These are phyloP conservation scores for Backusella parvicylindrica DNA, from an alignment of 192 early-diverging fungal species.

Conservation along the genomic window DNA sequence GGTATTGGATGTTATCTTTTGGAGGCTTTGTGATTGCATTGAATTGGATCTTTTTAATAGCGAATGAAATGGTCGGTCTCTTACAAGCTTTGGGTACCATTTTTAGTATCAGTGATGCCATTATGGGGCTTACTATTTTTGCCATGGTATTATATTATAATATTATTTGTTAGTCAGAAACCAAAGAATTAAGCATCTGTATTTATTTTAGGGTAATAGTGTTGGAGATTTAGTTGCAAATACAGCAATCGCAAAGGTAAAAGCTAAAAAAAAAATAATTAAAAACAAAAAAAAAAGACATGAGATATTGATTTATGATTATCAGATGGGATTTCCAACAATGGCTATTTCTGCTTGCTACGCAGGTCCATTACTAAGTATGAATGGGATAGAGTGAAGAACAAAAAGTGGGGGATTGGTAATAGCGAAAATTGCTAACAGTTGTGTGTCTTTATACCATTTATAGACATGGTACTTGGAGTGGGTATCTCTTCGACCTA, in stretches of 20 bases:
- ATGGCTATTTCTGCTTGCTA: constrained; percentile 96
- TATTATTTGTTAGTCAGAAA: not conserved
- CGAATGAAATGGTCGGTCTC: constrained; percentile 83
- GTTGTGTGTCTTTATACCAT: not conserved
- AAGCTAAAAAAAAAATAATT: not conserved
- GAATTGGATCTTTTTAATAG: constrained; percentile 82
- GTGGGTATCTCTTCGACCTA: constrained; percentile 71
- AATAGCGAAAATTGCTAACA: too few species aligned
- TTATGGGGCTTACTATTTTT: constrained; percentile 81
- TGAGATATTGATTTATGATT: not conserved
- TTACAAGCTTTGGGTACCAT: constrained; percentile 78
- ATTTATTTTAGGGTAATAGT: constrained; percentile 58
- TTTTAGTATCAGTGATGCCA: constrained; percentile 72
- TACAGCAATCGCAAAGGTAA: constrained; percentile 67
- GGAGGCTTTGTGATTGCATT: constrained; percentile 78
- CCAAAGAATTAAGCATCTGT: not conserved
- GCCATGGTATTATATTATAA: constrained; percentile 64
- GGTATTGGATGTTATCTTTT: constrained; percentile 45
- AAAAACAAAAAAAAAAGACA: not conserved
- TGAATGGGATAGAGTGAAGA: too few species aligned
- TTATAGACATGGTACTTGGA: constrained; percentile 73
- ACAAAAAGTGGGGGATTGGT: not conserved
- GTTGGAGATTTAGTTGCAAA: constrained; percentile 90
- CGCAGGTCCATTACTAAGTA: constrained; percentile 87
- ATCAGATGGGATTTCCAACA: constrained; percentile 82